These are phyloP conservation scores for Plantago coronopus DNA, from an alignment of 305 asterid genomes.

Conservation along the genomic window DNA sequence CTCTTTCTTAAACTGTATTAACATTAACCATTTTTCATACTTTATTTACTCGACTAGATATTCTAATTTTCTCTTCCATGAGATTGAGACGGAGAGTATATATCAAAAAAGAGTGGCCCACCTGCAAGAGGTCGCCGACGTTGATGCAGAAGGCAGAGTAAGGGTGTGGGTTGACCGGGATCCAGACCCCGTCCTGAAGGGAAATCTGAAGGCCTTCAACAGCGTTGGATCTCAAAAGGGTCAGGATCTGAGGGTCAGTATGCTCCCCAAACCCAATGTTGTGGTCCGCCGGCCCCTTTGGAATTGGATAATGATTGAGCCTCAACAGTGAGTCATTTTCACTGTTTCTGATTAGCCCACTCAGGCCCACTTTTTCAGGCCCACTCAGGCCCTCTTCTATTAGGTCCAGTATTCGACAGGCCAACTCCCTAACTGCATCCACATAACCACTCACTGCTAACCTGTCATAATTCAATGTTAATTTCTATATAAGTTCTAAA, in stretches of 20 bases:
- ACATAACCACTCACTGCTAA: constrained; percentile 47
- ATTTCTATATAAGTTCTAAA: background rate
- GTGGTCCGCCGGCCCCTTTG: constrained; percentile 23
- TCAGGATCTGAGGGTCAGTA: constrained; percentile 85
- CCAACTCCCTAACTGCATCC: constrained; percentile 50
- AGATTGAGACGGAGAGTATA: too few species aligned
- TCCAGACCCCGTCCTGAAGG: constrained; percentile 63
- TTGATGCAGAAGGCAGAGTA: constrained; percentile 53
- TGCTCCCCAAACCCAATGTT: constrained; percentile 77
- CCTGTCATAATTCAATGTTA: constrained; percentile 24
- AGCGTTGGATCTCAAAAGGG: constrained; percentile 61
- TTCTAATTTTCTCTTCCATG: too few species aligned
- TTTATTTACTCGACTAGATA: too few species aligned
- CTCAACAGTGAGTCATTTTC: constrained; percentile 52
- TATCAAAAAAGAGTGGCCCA: constrained; percentile 21
- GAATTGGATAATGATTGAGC: constrained; percentile 62
- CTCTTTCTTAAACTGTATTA: too few species aligned
- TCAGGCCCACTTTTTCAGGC: constrained; percentile 30
- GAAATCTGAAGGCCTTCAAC: constrained; percentile 70
- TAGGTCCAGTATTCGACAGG: constrained; percentile 59
- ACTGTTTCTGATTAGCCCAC: constrained; percentile 38
- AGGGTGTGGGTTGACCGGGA: constrained; percentile 56
- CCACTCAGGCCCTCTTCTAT: constrained; percentile 43
- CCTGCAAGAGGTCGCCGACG: constrained; percentile 80
- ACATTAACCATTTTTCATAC: too few species aligned